Conservation (phyloP, 768 basidiomycete species). For the Baorangia bicolor region DNA sequence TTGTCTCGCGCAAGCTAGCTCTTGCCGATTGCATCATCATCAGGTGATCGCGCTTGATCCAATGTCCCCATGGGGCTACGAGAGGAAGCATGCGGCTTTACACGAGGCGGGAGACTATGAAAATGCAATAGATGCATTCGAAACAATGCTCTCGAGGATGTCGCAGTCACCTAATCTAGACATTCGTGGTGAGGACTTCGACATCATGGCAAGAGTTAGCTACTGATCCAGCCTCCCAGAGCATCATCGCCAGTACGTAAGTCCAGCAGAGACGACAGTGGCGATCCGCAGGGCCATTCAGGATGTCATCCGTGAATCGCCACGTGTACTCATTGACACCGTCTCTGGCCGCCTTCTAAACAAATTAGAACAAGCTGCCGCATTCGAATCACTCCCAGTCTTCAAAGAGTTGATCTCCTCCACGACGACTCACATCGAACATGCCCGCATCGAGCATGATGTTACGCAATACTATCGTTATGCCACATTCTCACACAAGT, state of each 20-base stretch:
- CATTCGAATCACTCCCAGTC: conserved; percentile 3
- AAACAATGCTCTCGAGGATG: conserved; percentile 12
- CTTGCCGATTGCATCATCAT: background rate
- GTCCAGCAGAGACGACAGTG: background rate
- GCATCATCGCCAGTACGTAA: background rate
- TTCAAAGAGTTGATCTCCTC: conserved; percentile 14
- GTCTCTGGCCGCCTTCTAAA: conserved; percentile 4
- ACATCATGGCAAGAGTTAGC: background rate
- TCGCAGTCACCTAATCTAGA: background rate
- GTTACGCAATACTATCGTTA: conserved; percentile 8
- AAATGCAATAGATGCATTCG: background rate
- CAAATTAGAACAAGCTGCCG: background rate
- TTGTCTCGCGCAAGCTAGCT: background rate
- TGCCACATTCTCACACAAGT: conserved; percentile 13
- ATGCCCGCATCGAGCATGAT: background rate
- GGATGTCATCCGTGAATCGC: conserved; percentile 1
- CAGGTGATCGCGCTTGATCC: conserved; percentile 12
- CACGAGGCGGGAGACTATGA: background rate
- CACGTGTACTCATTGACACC: conserved; percentile 11
- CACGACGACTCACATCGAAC: conserved; percentile 6
- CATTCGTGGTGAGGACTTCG: background rate
- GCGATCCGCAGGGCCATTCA: background rate
- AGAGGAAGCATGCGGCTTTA: conserved; percentile 8
- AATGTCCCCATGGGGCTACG: conserved; percentile 9
- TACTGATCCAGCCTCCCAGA: background rate